Evolutionary conservation across 495 filamentous ascomycete genomes (phyloP).

Genomic region (Saxispiralis lemnorum): DNA sequence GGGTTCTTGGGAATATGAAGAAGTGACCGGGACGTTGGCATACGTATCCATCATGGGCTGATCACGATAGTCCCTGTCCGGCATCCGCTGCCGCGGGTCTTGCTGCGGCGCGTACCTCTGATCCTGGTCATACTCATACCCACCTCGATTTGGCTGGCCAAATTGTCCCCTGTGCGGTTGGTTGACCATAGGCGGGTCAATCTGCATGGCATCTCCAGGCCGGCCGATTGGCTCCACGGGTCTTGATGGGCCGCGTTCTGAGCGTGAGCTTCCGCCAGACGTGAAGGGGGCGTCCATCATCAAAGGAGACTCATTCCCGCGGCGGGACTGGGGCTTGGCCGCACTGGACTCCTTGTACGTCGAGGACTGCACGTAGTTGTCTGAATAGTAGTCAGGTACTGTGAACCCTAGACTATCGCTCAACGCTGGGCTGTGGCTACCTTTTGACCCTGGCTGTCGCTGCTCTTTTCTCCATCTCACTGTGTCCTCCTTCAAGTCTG

Average conservation of each 20-base stretch:
- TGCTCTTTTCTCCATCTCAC: conserved; percentile 57
- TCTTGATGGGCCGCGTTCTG: background rate
- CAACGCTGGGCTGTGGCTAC: conserved; percentile 8
- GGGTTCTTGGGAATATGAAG: conserved; percentile 4
- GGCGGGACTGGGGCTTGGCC: background rate
- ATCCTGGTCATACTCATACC: background rate
- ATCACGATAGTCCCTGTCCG: conserved; percentile 3
- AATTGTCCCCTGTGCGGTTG: conserved; percentile 7
- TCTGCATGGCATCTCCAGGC: conserved; percentile 9
- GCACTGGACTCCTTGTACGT: conserved; percentile 5
- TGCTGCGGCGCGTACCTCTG: background rate
- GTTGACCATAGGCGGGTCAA: conserved; percentile 4
- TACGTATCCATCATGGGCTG: conserved; percentile 2
- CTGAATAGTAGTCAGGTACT: conserved; percentile 13
- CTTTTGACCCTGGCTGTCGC: conserved; percentile 8
- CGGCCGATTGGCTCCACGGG: background rate
- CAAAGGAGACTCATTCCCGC: conserved; percentile 10
- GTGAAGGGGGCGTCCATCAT: conserved; percentile 2
- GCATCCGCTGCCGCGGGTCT: conserved; percentile 1
- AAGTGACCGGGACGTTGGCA: conserved; percentile 4
- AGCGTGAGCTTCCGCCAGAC: background rate
- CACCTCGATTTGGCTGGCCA: background rate
- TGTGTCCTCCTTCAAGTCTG: conserved; percentile 70
- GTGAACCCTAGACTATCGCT: conserved; percentile 9
- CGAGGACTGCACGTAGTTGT: conserved; percentile 5